These are phyloP conservation scores for Wickerhamiella domercqiae DNA, from an alignment of 805 yeast genomes.

Conservation along the genomic window DNA sequence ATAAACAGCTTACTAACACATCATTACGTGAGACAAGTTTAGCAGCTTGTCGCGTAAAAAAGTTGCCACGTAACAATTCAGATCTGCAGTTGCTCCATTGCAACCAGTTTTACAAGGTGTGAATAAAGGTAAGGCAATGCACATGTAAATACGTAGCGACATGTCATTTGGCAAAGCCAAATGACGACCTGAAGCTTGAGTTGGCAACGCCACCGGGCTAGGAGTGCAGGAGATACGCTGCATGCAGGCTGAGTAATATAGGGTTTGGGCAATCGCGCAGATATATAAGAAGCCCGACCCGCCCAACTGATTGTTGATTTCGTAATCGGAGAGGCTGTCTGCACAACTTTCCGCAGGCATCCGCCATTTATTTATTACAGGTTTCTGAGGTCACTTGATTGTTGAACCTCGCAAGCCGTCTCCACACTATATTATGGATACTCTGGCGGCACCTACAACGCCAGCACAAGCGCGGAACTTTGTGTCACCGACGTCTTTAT, in stretches of 20 bases:
- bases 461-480: conserved; percentile 65
- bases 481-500: conserved; percentile 48
- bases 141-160: too few relatives aligned
- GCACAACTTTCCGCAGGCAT: not conserved
- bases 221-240: too few relatives aligned
- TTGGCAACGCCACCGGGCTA: not conserved
- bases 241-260: not conserved
- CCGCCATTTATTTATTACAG: conserved; percentile 2
- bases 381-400: conserved; percentile 14
- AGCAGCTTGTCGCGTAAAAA: too few relatives aligned
- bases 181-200: not conserved
- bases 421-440: conserved; percentile 35
- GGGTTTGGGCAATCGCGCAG: not conserved
- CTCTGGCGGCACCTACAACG: conserved; percentile 59
- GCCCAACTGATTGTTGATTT: not conserved
- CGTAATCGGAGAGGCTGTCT: not conserved
- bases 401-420: conserved; percentile 9
- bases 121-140: too few relatives aligned
- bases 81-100: too few relatives aligned
- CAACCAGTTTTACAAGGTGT: too few relatives aligned
- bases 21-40: too few relatives aligned
- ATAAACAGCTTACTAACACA: too few relatives aligned
- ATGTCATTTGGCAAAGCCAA: too few relatives aligned
- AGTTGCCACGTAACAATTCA: too few relatives aligned
- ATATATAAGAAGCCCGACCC: not conserved